Evolutionary conservation across 73 alveolate species (phyloP), one percentile per base, ranked within the genome.

Genomic region (Paramecium primaurelia): DNA sequence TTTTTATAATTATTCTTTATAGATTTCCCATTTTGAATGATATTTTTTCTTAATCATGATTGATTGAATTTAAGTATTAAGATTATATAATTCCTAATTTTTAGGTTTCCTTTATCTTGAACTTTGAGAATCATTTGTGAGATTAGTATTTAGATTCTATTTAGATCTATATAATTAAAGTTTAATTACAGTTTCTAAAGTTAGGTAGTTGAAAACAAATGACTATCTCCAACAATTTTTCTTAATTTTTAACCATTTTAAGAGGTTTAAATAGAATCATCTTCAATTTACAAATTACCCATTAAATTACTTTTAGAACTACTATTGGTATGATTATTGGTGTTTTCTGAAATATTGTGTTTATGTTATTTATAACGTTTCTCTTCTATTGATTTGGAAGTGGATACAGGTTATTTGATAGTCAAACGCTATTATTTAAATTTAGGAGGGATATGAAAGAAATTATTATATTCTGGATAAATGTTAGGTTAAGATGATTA

Each of bases 401-500:
- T 77, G n/a, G 89, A 10, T 26, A 32, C 86, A 34, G 49, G 59
- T 18, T 30, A 18, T 34, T 71, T 71, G 59, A 71, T 30, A 12
- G 86, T 71, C 28, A 77, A 77, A 77, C 40, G 89, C 47, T 42
- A 42, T 37, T 77, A 71, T 45, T 69, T 3, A 34, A 32, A 71
- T 16, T 49, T 49, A 14, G 59, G 59, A 25, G 59, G 86, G 12
- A 71, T 71, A 37, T 71, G 86, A 34, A 71, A 71, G 58, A 71
- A 71, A 38, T 71, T 71, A 26, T 71, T 71, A 14, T 73, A 36
- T 36, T 73, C 88, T 44, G 88, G 88, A 73, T 36, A 18, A 73
- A 73, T 73, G 88, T 73, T 73, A 7, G 88, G 88, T 36, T 73
- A 77, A 73, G 88, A 73, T 73, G 88, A 25, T 32, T 73, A 73